Percentiles rank a stretch among this genome's conserved stretches.
phyloP scores from a whole-genome alignment of 2,329 filamentous ascomycete species.

The Penicillium expansum region DNA sequence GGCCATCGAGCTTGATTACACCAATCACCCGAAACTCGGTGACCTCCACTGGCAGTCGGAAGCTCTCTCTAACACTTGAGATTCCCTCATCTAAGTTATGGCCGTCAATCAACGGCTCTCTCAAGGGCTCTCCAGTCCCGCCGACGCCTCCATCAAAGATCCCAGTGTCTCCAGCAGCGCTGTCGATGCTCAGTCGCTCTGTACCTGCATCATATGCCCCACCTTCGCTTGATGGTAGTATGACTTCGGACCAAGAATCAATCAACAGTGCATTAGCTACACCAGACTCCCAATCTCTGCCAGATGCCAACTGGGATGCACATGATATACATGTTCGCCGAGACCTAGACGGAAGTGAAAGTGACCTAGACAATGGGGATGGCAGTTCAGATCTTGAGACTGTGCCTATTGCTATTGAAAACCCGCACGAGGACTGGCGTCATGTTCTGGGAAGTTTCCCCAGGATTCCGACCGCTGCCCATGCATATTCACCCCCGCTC shows the following conservation, averaged over 20 bases:
- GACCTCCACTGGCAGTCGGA: constrained; percentile 41
- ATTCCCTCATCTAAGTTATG: constrained; percentile 59
- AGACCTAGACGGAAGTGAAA: constrained; percentile 32
- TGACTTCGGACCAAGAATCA: constrained; percentile 84
- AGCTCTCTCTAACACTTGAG: constrained; percentile 56
- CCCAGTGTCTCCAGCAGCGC: constrained; percentile 70
- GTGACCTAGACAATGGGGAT: constrained; percentile 25
- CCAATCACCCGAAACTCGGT: constrained; percentile 41
- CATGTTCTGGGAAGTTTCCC: constrained; percentile 43
- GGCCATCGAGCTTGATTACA: constrained; percentile 49
- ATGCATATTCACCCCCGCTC: constrained; percentile 20
- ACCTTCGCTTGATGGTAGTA: constrained; percentile 84
- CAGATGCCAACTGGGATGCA: constrained; percentile 61
- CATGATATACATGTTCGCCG: constrained; percentile 35
- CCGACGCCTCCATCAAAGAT: constrained; percentile 56
- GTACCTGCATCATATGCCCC: constrained; percentile 75
- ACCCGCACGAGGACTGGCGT: constrained; percentile 59
- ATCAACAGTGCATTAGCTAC: constrained; percentile 80
- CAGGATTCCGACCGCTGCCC: constrained; percentile 32
- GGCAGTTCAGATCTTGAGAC: constrained; percentile 28
- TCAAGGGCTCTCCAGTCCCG: constrained; percentile 47
- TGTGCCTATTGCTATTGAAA: constrained; percentile 41
- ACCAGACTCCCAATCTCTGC: constrained; percentile 63
- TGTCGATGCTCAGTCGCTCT: constrained; percentile 68
- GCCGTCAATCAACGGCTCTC: constrained; percentile 56